phyloP scores from a whole-genome alignment of 1,284 basidiomycete species.

The Rhodotorula glutinis region DNA sequence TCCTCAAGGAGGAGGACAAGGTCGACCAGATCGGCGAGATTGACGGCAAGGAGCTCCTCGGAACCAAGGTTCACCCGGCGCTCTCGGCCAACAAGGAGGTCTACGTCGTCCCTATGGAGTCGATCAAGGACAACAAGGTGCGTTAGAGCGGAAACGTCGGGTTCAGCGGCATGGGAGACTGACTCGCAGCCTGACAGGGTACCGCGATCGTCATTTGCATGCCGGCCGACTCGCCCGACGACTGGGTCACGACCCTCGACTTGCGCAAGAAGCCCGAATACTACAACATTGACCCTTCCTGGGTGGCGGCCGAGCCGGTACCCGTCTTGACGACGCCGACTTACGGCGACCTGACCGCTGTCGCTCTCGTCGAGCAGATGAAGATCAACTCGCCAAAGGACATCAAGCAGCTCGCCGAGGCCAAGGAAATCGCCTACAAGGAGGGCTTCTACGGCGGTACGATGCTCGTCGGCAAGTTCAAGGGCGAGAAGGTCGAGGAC shows the following conservation, averaged over 20 bases:
- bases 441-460: constrained; percentile 94
- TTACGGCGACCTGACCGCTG: constrained; percentile 88
- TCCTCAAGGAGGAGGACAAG: constrained; percentile 67
- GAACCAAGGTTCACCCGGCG: constrained; percentile 87
- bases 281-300: constrained; percentile 90
- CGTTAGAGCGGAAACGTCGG: too few species aligned
- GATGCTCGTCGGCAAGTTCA: constrained; percentile 85
- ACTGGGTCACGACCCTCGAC: constrained; percentile 86
- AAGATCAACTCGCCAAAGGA: constrained; percentile 98
- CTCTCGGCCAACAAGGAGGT: constrained; percentile 77
- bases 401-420: constrained; percentile 84
- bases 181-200: constrained; percentile 56
- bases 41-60: constrained; percentile 74
- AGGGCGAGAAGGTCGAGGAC: constrained; percentile 80
- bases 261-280: constrained; percentile 95
- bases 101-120: constrained; percentile 97
- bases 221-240: constrained; percentile 97
- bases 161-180: constrained; percentile 48
- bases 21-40: constrained; percentile 68
- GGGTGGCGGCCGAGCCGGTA: constrained; percentile 81
- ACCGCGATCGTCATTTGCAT: constrained; percentile 98
- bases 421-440: constrained; percentile 97
- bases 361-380: constrained; percentile 79
- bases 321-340: constrained; percentile 84
- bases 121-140: constrained; percentile 80